A percentile compares a stretch with the other conserved stretches of the same genome.
Conservation (phyloP, 1,284 basidiomycete genomes). For the Ustilago vetiveriae region DNA sequence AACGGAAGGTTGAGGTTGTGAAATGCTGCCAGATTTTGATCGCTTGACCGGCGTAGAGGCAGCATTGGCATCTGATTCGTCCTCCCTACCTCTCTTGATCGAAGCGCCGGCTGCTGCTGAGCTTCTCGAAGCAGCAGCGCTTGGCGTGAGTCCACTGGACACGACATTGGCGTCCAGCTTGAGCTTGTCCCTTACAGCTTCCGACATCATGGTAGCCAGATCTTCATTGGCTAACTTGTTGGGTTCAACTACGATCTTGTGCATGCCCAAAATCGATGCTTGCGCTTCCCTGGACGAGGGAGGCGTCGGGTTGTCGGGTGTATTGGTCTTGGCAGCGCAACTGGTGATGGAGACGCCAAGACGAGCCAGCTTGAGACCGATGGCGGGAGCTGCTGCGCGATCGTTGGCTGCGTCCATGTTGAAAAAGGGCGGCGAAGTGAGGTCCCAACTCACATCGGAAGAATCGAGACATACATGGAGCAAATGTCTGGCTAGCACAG, state of each 20-base stretch:
- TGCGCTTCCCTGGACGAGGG: conserved; percentile 24
- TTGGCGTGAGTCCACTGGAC: conserved; percentile 30
- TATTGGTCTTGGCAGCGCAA: conserved; percentile 27
- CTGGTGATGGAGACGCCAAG: conserved; percentile 33
- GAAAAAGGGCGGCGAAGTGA: conserved; percentile 30
- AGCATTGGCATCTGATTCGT: conserved; percentile 9
- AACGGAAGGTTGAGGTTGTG: conserved; percentile 17
- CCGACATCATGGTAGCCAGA: conserved; percentile 21
- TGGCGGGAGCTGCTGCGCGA: neutral
- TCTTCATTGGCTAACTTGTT: conserved; percentile 40
- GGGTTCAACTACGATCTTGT: conserved; percentile 35
- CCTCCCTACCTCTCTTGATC: conserved; percentile 31
- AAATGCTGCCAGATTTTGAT: conserved; percentile 36
- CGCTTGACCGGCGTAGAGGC: conserved; percentile 31
- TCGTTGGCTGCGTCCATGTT: conserved; percentile 27
- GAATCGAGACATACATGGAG: conserved; percentile 37
- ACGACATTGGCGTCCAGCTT: conserved; percentile 39
- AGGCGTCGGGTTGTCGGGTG: neutral
- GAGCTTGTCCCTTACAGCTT: conserved; percentile 23
- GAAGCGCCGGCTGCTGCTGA: conserved; percentile 1
- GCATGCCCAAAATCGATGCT: conserved; percentile 26
- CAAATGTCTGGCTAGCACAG: conserved; percentile 40
- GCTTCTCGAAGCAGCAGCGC: no score
- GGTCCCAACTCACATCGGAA: conserved; percentile 17
- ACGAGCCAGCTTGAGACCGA: conserved; percentile 21